Percentiles rank a stretch among this genome's conserved stretches.
Conservation (phyloP, 2,329 filamentous ascomycete species). For the Apiospora koreana region DNA sequence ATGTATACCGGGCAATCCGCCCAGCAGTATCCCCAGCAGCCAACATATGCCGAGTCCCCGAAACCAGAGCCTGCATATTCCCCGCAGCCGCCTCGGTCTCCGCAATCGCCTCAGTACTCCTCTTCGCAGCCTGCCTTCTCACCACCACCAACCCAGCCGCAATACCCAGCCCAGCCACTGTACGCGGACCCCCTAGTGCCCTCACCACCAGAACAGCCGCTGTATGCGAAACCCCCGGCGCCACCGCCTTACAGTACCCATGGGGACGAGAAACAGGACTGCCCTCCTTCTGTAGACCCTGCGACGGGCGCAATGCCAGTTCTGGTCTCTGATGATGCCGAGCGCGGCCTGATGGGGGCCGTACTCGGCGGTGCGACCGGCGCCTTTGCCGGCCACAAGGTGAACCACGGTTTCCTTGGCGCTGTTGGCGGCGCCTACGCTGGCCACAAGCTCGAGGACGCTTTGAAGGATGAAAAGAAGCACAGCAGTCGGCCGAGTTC, state of each 20-base stretch:
- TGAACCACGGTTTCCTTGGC: constrained; percentile 47
- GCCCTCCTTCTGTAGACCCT: not conserved
- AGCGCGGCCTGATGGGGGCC: constrained; percentile 42
- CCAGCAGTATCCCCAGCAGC: not conserved
- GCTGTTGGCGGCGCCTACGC: constrained; percentile 47
- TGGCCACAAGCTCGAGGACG: constrained; percentile 45
- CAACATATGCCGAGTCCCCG: not conserved
- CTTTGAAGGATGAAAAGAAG: not conserved
- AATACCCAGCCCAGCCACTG: not conserved
- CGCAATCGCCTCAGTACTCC: not conserved
- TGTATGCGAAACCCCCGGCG: not conserved
- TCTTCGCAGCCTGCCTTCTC: not conserved
- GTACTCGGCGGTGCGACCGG: constrained; percentile 47
- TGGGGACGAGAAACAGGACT: not conserved
- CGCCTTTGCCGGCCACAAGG: constrained; percentile 46
- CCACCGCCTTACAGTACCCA: not conserved
- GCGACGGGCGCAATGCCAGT: not conserved
- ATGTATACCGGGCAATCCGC: not conserved
- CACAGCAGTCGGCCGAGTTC: not conserved
- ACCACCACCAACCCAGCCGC: not conserved
- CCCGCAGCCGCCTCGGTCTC: not conserved
- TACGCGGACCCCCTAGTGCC: not conserved
- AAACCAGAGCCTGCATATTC: not conserved
- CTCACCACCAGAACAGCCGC: not conserved
- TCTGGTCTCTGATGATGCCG: not conserved